Conservation (phyloP, 176 grass and related monocot genomes). For the Oryza glumipatula region DNA sequence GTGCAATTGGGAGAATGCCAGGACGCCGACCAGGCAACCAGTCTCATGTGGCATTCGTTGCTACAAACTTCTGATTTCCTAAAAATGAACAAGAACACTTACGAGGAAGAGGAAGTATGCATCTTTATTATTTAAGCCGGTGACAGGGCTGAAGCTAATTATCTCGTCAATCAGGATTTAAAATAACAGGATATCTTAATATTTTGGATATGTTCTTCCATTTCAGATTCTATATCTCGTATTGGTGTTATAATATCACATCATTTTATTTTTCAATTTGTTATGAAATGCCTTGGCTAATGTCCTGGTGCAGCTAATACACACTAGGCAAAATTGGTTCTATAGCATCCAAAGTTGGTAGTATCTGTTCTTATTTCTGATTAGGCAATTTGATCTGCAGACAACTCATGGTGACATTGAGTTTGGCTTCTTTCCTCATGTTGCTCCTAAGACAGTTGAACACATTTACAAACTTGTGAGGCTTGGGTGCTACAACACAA, state of each 20-base stretch:
- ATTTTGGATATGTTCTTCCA: background rate
- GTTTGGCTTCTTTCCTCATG: slow-evolving; percentile 86
- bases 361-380: slow-evolving; percentile 16
- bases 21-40: too few relatives aligned
- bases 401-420: slow-evolving; percentile 91
- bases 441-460: slow-evolving; percentile 89
- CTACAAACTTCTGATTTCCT: background rate
- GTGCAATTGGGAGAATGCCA: background rate
- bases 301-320: background rate
- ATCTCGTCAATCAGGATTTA: background rate
- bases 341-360: background rate
- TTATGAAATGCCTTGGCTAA: background rate
- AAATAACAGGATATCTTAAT: background rate
- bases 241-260: background rate
- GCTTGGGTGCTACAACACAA: slow-evolving; percentile 95
- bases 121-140: background rate
- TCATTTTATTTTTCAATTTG: background rate
- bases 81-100: background rate
- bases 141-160: background rate
- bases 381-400: slow-evolving; percentile 54
- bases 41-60: background rate
- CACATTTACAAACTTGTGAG: slow-evolving; percentile 95
- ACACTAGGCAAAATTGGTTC: background rate
- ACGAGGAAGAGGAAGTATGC: too few relatives aligned
- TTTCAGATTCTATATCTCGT: background rate